phyloP scores from a whole-genome alignment of 2,329 filamentous ascomycete species.

The Penicillium aurantiogriseum region DNA sequence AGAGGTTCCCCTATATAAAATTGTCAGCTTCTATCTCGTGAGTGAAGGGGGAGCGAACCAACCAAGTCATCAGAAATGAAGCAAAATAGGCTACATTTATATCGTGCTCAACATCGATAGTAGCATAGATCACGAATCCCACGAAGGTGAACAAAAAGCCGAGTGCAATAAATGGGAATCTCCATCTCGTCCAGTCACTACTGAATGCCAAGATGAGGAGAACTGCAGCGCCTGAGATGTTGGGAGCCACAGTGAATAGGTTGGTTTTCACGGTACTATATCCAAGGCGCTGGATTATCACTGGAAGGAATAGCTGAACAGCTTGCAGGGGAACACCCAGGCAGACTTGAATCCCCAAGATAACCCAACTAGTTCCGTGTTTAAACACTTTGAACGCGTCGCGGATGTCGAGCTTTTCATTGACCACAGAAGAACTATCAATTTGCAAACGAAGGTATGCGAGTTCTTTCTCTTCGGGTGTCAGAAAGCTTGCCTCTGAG shows the following conservation, averaged over 20 bases:
- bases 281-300: conserved; percentile 35
- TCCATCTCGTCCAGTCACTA: conserved; percentile 61
- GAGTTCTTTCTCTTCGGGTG: conserved; percentile 36
- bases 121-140: conserved; percentile 71
- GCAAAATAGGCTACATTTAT: conserved; percentile 65
- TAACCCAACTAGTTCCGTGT: conserved; percentile 29
- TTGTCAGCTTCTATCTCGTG: not conserved
- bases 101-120: conserved; percentile 60
- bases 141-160: conserved; percentile 69
- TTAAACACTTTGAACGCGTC: conserved; percentile 32
- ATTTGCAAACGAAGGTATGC: conserved; percentile 38
- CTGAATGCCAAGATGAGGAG: conserved; percentile 68
- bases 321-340: conserved; percentile 30
- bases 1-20: conserved; percentile 54
- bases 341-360: conserved; percentile 30
- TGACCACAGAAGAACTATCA: conserved; percentile 34
- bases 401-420: conserved; percentile 32
- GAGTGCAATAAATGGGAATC: conserved; percentile 66
- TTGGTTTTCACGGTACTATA: conserved; percentile 64
- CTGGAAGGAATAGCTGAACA: conserved; percentile 32
- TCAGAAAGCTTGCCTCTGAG: conserved; percentile 42
- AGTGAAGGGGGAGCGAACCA: not conserved
- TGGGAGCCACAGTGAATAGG: conserved; percentile 65
- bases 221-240: conserved; percentile 68
- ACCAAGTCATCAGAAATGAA: conserved; percentile 74